These are phyloP conservation scores for Cyclotella cryptica DNA, from an alignment of 108 stramenopile species.

Conservation along the genomic window DNA sequence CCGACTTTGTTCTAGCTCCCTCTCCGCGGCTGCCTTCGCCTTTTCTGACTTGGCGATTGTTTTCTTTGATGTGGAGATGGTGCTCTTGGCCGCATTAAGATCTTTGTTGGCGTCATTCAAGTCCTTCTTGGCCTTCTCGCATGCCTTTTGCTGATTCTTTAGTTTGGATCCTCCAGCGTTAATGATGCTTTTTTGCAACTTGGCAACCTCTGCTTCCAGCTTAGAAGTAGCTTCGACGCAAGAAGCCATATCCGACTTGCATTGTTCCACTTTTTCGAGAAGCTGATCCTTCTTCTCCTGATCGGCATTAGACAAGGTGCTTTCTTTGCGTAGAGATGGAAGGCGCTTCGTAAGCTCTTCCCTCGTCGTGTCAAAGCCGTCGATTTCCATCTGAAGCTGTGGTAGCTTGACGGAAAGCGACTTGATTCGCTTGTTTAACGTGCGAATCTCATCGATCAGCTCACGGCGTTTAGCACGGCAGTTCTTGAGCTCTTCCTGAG, in stretches of 20 bases:
- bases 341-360: conserved; percentile 82
- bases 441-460: conserved; percentile 72
- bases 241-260: conserved; percentile 79
- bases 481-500: conserved; percentile 58
- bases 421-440: conserved; percentile 71
- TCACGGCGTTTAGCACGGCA: conserved; percentile 65
- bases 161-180: conserved; percentile 91
- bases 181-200: conserved; percentile 87
- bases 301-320: conserved; percentile 76
- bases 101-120: conserved; percentile 71
- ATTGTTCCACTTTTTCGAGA: conserved; percentile 59
- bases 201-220: conserved; percentile 78
- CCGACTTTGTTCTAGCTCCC: conserved; percentile 58
- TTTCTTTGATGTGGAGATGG: conserved; percentile 69
- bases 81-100: conserved; percentile 79
- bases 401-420: conserved; percentile 74
- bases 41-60: conserved; percentile 68
- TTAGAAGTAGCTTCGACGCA: conserved; percentile 71
- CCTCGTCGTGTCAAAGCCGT: conserved; percentile 83
- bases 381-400: conserved; percentile 85
- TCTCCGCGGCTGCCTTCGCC: conserved; percentile 60
- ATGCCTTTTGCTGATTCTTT: conserved; percentile 85
- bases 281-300: conserved; percentile 67
- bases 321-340: conserved; percentile 74
- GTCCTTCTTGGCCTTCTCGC: conserved; percentile 67